Evolutionary conservation across 306 rosid species (phyloP).

Genomic region (Arachis stenosperma): DNA sequence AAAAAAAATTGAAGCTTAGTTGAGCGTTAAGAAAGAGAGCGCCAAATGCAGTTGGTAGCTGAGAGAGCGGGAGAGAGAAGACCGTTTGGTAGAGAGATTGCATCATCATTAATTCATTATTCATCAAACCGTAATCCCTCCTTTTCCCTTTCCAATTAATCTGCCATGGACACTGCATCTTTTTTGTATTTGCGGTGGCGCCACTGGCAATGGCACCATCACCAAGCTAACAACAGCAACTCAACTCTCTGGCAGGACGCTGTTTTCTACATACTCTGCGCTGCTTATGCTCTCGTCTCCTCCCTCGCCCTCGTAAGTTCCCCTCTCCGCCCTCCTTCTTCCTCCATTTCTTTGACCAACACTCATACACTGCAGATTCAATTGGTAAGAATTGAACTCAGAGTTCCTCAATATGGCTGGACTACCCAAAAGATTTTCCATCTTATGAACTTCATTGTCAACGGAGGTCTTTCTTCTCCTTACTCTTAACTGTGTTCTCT

Average conservation of each 20-base stretch:
- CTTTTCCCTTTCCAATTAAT: neutral
- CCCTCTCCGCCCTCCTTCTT: neutral
- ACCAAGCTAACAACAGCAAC: conserved; percentile 41
- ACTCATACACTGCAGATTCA: conserved; percentile 59
- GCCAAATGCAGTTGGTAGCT: too few species aligned
- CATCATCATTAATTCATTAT: too few species aligned
- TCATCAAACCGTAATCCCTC: too few species aligned
- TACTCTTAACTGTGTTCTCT: neutral
- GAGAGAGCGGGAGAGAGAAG: neutral
- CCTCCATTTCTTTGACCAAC: neutral
- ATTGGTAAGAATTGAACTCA: conserved; percentile 81
- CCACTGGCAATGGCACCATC: conserved; percentile 62
- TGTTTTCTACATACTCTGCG: conserved; percentile 74
- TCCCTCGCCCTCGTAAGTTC: conserved; percentile 65
- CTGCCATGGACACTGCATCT: conserved; percentile 39
- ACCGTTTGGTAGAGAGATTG: neutral
- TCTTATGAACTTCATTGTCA: conserved; percentile 92
- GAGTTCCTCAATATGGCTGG: conserved; percentile 99
- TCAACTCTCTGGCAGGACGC: conserved; percentile 61
- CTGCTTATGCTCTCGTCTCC: conserved; percentile 80
- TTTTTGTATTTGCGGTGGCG: conserved; percentile 43
- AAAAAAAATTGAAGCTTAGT: too few species aligned
- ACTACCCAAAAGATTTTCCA: conserved; percentile 96
- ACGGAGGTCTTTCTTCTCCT: conserved; percentile 71
- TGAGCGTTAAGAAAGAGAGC: too few species aligned